Evolutionary conservation across 192 early-diverging fungal species (phyloP).

Genomic region (Diversispora epigaea): DNA sequence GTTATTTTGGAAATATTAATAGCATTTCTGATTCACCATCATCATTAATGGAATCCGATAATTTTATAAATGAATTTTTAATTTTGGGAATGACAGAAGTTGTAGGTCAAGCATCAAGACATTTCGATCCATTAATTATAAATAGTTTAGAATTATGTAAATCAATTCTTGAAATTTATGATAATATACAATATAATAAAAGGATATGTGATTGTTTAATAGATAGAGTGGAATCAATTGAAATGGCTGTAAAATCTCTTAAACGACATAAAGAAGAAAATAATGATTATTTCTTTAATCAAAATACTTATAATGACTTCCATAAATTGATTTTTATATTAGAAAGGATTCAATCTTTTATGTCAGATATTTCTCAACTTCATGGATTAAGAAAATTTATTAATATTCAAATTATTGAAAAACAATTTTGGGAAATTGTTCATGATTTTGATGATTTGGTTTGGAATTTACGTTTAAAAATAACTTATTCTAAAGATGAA

Average conservation of each 20-base stretch:
- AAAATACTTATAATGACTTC: neutral
- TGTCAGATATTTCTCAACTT: slow-evolving; percentile 10
- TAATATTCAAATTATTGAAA: neutral
- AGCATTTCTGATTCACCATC: too few species aligned
- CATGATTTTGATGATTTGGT: neutral
- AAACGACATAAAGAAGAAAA: slow-evolving; percentile 7
- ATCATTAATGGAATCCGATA: too few species aligned
- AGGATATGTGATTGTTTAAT: slow-evolving; percentile 23
- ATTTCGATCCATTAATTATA: slow-evolving; percentile 5
- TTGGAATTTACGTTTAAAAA: neutral
- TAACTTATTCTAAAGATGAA: slow-evolving; percentile 8
- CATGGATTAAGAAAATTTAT: slow-evolving; percentile 18
- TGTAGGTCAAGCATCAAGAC: neutral
- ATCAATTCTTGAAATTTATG: slow-evolving; percentile 17
- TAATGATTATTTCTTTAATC: neutral
- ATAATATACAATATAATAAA: slow-evolving; percentile 19
- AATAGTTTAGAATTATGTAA: neutral
- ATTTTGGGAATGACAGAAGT: neutral
- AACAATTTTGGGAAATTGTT: neutral
- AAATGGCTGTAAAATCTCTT: slow-evolving; percentile 6
- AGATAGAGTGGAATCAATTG: neutral
- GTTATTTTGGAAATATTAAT: too few species aligned
- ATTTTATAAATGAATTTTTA: too few species aligned
- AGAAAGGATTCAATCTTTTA: neutral
- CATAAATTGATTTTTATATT: neutral